phyloP scores from a whole-genome alignment of 2,329 filamentous ascomycete genomes.

The Colletotrichum filicis region DNA sequence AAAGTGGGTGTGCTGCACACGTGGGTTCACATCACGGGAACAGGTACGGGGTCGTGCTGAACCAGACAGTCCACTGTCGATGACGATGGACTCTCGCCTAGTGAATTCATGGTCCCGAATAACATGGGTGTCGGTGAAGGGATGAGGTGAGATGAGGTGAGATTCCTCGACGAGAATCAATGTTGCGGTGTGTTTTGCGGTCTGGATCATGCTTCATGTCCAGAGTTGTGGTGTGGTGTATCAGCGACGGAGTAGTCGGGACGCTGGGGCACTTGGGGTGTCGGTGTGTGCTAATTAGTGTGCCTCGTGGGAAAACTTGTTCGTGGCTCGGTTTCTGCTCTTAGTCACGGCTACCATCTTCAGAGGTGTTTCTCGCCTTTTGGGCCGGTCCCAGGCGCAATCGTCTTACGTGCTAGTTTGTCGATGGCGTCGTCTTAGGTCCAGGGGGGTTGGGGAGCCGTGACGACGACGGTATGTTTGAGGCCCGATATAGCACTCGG shows the following conservation, averaged over 20 bases:
- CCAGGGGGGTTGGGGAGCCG: neutral
- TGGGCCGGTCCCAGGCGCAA: neutral
- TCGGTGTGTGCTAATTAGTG: neutral
- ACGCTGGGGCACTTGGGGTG: neutral
- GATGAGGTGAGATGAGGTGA: neutral
- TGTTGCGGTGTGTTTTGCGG: neutral
- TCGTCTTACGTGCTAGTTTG: neutral
- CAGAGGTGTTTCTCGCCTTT: neutral
- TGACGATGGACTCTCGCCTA: neutral
- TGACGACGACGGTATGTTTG: neutral
- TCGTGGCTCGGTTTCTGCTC: neutral
- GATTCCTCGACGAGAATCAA: neutral
- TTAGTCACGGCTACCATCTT: neutral
- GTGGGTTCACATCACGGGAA: constrained; percentile 22
- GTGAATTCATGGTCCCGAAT: neutral
- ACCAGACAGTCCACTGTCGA: neutral
- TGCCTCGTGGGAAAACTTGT: neutral
- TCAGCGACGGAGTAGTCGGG: neutral
- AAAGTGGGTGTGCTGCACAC: constrained; percentile 23
- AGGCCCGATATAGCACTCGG: constrained; percentile 7
- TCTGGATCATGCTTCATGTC: neutral
- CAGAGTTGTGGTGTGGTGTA: neutral
- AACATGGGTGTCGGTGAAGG: constrained; percentile 2
- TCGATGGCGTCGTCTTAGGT: neutral
- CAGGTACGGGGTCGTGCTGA: neutral